These are phyloP conservation scores for Saccharomyces paradoxus DNA, from an alignment of 805 yeast genomes.

Conservation along the genomic window DNA sequence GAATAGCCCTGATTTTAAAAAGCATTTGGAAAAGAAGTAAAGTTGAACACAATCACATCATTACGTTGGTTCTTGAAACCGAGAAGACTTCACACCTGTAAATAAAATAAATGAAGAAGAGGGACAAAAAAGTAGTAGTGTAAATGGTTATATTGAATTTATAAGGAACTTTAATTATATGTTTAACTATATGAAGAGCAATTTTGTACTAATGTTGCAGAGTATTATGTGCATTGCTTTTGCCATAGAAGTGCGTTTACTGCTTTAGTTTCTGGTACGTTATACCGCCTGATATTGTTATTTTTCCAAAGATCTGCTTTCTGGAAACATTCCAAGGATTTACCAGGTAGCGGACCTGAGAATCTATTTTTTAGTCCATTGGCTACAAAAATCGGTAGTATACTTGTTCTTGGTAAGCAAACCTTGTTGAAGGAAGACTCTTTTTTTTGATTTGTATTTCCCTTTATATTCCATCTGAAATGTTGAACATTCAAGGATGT, in stretches of 20 bases:
- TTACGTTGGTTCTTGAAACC: not conserved
- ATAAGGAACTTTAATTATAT: not conserved
- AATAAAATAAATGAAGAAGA: not conserved
- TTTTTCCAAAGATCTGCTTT: not conserved
- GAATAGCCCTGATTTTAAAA: conserved; percentile 61
- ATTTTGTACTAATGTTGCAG: not conserved
- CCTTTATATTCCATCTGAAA: not conserved
- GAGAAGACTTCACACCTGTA: not conserved
- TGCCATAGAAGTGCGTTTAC: not conserved
- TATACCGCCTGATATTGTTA: not conserved
- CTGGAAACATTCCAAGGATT: not conserved
- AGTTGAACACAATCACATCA: not conserved
- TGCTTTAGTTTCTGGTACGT: not conserved
- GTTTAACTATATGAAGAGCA: not conserved
- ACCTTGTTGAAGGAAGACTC: not conserved
- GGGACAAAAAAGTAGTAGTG: not conserved
- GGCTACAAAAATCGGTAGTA: not conserved
- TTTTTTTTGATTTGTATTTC: not conserved
- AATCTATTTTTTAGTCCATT: not conserved
- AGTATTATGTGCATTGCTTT: not conserved
- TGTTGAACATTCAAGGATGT: not conserved
- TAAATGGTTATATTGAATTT: not conserved
- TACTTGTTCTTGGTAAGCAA: not conserved
- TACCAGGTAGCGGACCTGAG: not conserved
- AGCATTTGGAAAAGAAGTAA: conserved; percentile 29